These are phyloP conservation scores for Hanseniaspora meyeri DNA, from an alignment of 805 yeast species.

Conservation along the genomic window DNA sequence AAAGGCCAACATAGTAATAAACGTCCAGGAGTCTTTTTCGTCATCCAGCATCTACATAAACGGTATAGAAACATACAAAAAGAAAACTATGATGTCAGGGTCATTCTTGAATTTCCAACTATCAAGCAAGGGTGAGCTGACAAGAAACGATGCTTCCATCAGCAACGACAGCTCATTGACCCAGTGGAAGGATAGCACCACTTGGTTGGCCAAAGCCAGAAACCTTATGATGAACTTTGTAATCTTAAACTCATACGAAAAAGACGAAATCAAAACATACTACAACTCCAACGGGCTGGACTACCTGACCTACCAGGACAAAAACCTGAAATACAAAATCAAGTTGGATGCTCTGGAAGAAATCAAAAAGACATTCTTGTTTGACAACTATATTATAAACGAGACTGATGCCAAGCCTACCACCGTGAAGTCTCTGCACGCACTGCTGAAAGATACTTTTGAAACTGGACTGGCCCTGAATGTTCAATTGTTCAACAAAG, in stretches of 20 bases:
- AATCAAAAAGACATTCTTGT: slow-evolving; percentile 1
- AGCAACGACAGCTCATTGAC: neutral
- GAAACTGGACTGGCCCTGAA: neutral
- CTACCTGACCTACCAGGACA: neutral
- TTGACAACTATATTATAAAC: neutral
- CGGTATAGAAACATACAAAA: slow-evolving; percentile 5
- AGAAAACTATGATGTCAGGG: neutral
- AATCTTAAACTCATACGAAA: neutral
- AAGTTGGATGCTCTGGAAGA: neutral
- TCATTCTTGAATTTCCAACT: slow-evolving; percentile 6
- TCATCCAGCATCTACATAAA: neutral
- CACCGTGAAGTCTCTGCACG: neutral
- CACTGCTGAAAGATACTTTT: neutral
- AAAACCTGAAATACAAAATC: neutral
- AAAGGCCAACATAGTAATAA: slow-evolving; percentile 1
- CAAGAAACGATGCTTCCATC: neutral
- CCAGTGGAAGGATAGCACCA: slow-evolving; percentile 6
- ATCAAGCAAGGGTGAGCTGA: neutral
- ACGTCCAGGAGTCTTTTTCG: slow-evolving; percentile 3
- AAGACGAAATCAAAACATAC: neutral
- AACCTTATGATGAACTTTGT: slow-evolving; percentile 6
- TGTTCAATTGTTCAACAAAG: slow-evolving; percentile 2
- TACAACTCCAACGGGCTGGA: neutral
- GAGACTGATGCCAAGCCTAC: neutral
- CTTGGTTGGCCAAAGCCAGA: slow-evolving; percentile 6